Conservation (phyloP, 2,329 filamentous ascomycete genomes). For the Beauveria asiatica region DNA sequence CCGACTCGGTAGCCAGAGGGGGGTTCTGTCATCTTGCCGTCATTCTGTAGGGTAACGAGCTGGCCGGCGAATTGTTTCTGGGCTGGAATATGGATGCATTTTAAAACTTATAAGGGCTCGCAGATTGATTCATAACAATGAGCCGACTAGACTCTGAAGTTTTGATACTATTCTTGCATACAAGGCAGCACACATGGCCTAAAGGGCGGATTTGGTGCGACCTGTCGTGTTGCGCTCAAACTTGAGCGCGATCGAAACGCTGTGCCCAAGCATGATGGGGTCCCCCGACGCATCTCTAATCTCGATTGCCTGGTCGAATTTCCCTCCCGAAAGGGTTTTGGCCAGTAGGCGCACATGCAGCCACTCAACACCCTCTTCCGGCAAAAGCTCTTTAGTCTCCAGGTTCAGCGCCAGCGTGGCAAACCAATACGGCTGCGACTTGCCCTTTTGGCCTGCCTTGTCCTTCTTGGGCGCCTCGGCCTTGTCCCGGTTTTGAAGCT, state of each 20-base stretch:
- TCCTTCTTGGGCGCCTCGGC: conserved; percentile 1
- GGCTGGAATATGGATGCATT: too few species aligned
- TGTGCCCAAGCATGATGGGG: conserved; percentile 13
- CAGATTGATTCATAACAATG: too few species aligned
- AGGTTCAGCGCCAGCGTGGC: conserved; percentile 63
- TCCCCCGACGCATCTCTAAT: conserved; percentile 41
- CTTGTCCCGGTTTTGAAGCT: neutral
- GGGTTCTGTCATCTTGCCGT: too few species aligned
- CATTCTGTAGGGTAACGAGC: too few species aligned
- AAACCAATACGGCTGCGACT: conserved; percentile 47
- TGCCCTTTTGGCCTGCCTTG: conserved; percentile 6
- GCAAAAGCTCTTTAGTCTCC: conserved; percentile 63
- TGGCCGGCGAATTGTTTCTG: too few species aligned
- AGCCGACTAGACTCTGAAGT: neutral
- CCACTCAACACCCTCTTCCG: conserved; percentile 60
- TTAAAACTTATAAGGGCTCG: too few species aligned
- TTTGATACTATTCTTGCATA: neutral
- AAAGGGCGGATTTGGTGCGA: neutral
- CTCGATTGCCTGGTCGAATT: conserved; percentile 62
- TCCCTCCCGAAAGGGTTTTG: conserved; percentile 59
- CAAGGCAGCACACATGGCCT: neutral
- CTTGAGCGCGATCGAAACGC: conserved; percentile 8
- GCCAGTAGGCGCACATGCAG: conserved; percentile 55
- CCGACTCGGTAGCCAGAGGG: too few species aligned
- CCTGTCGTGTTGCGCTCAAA: conserved; percentile 11